Conservation (phyloP, 2,329 filamentous ascomycete genomes). For the Sporothrix humicola region DNA sequence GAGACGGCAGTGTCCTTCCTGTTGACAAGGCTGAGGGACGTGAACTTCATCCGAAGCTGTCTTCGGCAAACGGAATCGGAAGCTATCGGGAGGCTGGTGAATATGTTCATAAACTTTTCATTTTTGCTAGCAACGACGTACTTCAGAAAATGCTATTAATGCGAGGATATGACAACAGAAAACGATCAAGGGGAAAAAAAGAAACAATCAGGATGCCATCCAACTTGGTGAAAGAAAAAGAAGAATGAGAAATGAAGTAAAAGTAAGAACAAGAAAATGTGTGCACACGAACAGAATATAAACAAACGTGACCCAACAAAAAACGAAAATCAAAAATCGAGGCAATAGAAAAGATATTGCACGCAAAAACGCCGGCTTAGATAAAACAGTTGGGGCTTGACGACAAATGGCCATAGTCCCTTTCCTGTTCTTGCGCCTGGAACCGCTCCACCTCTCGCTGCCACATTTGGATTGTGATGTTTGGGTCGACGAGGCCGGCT, state of each 20-base stretch:
- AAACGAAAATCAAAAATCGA: background rate
- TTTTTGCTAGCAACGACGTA: background rate
- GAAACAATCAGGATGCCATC: background rate
- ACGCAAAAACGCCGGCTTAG: conserved; percentile 32
- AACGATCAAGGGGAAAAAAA: background rate
- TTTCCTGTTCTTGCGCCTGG: conserved; percentile 11
- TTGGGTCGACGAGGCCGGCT: background rate
- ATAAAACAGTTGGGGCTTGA: conserved; percentile 35
- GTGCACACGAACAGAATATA: background rate
- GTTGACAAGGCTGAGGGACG: no score
- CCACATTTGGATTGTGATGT: background rate
- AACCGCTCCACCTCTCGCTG: background rate
- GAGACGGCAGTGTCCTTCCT: background rate
- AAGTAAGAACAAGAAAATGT: background rate
- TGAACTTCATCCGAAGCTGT: background rate
- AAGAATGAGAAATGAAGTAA: background rate
- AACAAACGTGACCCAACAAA: background rate
- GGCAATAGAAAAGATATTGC: background rate
- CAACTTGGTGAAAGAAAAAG: background rate
- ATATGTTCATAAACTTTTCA: conserved; percentile 1
- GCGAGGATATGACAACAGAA: background rate
- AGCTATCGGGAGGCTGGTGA: conserved; percentile 1
- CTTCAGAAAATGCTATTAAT: conserved; percentile 10
- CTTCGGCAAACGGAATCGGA: conserved; percentile 16
- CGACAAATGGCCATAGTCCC: conserved; percentile 10